These are phyloP conservation scores for Hypoxylon sp. DNA, from an alignment of 2,329 filamentous ascomycete species.

Conservation along the genomic window DNA sequence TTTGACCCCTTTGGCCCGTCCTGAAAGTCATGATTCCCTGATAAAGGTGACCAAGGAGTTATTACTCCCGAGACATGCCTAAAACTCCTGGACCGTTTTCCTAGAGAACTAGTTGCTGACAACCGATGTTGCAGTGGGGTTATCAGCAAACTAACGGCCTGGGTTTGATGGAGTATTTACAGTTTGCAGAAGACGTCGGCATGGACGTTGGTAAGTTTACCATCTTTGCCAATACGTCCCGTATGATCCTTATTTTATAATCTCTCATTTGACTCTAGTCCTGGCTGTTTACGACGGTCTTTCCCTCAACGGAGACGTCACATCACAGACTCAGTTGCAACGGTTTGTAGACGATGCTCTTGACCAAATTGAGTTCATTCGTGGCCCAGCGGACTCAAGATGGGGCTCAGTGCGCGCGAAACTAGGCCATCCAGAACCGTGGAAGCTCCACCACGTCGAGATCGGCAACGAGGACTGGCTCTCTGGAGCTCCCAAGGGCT, in stretches of 20 bases:
- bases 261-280: conserved; percentile 51
- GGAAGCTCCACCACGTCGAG: conserved; percentile 71
- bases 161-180: conserved; percentile 72
- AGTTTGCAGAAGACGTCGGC: conserved; percentile 71
- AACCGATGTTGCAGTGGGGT: conserved; percentile 56
- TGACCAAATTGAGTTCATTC: conserved; percentile 73
- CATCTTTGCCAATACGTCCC: no score
- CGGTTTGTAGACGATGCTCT: conserved; percentile 70
- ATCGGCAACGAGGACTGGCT: conserved; percentile 77
- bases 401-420: conserved; percentile 70
- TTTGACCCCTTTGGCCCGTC: no score
- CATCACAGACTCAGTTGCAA: conserved; percentile 64
- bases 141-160: conserved; percentile 73
- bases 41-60: no score
- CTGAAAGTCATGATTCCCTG: no score
- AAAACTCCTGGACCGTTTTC: no score
- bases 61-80: no score
- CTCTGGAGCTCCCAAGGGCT: conserved; percentile 60
- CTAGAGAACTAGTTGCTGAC: no score
- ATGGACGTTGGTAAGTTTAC: conserved; percentile 60
- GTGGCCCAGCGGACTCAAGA: conserved; percentile 63
- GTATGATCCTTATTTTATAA: background rate
- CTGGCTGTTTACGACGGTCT: conserved; percentile 70
- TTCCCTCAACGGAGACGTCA: conserved; percentile 65
- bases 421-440: conserved; percentile 72